Evolutionary conservation across 768 basidiomycete species (phyloP).

Genomic region (Strobilomyces confusus): DNA sequence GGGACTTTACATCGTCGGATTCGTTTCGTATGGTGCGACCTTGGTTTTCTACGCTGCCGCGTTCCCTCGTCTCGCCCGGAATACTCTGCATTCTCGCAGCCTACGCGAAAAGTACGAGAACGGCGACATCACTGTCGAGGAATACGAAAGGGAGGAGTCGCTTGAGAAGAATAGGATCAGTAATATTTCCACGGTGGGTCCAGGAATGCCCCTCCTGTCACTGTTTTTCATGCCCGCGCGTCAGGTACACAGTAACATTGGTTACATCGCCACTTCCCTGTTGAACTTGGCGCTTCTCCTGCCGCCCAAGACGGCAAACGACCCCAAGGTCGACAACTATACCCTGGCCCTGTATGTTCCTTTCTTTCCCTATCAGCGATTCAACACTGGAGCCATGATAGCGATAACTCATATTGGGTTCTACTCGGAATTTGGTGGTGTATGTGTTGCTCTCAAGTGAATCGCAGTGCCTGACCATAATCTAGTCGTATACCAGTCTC

Average conservation of each 20-base stretch:
- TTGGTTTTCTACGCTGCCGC: slow-evolving; percentile 76
- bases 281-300: slow-evolving; percentile 71
- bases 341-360: slow-evolving; percentile 60
- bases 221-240: neutral
- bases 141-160: slow-evolving; percentile 71
- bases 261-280: slow-evolving; percentile 60
- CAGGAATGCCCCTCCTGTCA: neutral
- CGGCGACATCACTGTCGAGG: slow-evolving; percentile 55
- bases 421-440: slow-evolving; percentile 86
- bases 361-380: no score
- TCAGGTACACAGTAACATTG: slow-evolving; percentile 73
- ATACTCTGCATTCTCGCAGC: slow-evolving; percentile 59
- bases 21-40: slow-evolving; percentile 75
- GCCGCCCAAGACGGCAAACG: slow-evolving; percentile 38
- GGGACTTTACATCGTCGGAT: slow-evolving; percentile 76
- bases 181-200: slow-evolving; percentile 72
- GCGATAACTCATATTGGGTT: slow-evolving; percentile 75
- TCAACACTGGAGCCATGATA: slow-evolving; percentile 19
- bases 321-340: slow-evolving; percentile 72
- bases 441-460: slow-evolving; percentile 32
- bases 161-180: slow-evolving; percentile 83
- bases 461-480: neutral
- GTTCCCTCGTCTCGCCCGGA: slow-evolving; percentile 79
- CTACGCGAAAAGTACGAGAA: slow-evolving; percentile 54
- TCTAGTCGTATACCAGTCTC: slow-evolving; percentile 77